Base-by-base conservation (phyloP, 371 early-diverging fungal species). In the Chytridiales sp. region DNA sequence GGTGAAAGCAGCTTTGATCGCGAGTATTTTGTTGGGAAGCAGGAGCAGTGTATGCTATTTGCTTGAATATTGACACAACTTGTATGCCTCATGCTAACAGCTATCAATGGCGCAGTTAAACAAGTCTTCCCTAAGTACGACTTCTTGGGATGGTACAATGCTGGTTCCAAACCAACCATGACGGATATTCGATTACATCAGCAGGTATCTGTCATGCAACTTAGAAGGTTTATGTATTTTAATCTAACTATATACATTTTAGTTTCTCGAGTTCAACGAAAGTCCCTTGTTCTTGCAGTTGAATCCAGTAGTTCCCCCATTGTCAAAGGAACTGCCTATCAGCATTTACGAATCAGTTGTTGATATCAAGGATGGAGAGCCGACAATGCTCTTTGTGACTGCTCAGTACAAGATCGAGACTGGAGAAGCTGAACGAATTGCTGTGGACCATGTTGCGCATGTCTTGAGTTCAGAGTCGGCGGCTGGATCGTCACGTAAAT, bases 71-170 rank as follows among this genome's bases (percentile, higher is more conserved):
- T n/a, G n/a, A n/a, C 31, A 65, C 34, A 1, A 5, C 15, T 24
- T 39, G 6, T 40, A 13, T 30, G 31, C 15, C 6, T 32, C 21
- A 13, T 11, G 50, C 6, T 50, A 13, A 9, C n/a, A 9, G n/a
- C 39, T 50, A 9, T 27, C 17, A 13, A 56, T 13, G n/a, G n/a
- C 21, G 47, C 26, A 92, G 92, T 87, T 65, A 82, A 83, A 39
- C 90, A 89, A 68, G 93, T 93, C 27, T 93, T 90, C 67, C 90
- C 91, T 1, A 74, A 80, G 17, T 83, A 85, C 40, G 93, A 93
- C 50, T 81, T 91, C 50, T 77, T 93, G 62, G 93, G 93, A 1
- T 93, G 93, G 93, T 93, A 93, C 55, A 72, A 87, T 2, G 71
- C 87, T 21, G 91, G 90, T 11, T 43, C 73, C 1, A 62, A 62